Conservation (phyloP, 495 filamentous ascomycete genomes). For the Mytilinidion resinicola region DNA sequence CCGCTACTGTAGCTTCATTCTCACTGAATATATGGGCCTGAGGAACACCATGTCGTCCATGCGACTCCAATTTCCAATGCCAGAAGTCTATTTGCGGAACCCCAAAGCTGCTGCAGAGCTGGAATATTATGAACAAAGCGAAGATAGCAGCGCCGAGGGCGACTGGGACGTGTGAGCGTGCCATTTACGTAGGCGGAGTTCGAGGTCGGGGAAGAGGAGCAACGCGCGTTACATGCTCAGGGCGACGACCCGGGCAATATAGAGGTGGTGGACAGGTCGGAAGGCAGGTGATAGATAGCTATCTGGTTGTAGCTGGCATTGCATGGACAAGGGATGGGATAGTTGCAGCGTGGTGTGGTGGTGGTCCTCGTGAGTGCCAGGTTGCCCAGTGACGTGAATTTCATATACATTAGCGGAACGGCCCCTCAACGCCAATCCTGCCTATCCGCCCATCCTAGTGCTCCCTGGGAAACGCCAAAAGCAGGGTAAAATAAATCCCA, state of each 20-base stretch:
- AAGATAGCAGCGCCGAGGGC: conserved; percentile 20
- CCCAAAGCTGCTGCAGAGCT: conserved; percentile 30
- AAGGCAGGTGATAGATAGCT: not conserved
- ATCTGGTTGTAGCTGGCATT: not conserved
- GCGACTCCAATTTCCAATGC: conserved; percentile 19
- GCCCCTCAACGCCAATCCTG: too few species aligned
- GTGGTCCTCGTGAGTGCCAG: not conserved
- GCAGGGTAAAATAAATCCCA: not conserved
- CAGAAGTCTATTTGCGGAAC: conserved; percentile 28
- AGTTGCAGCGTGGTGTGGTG: not conserved
- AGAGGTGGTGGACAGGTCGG: not conserved
- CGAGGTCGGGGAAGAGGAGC: conserved; percentile 10
- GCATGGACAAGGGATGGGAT: not conserved
- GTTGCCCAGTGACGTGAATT: not conserved
- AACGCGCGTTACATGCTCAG: not conserved
- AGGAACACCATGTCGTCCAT: not conserved
- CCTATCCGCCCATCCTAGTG: too few species aligned
- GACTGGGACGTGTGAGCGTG: conserved; percentile 24
- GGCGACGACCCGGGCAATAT: not conserved
- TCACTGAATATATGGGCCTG: conserved; percentile 22
- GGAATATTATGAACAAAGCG: conserved; percentile 27
- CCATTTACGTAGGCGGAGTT: conserved; percentile 18
- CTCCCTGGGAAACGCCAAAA: not conserved
- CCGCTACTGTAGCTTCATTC: conserved; percentile 12
- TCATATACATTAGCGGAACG: too few species aligned